Base-by-base conservation (phyloP, 352 stramenopile genomes). In the Phytophthora cactorum region DNA sequence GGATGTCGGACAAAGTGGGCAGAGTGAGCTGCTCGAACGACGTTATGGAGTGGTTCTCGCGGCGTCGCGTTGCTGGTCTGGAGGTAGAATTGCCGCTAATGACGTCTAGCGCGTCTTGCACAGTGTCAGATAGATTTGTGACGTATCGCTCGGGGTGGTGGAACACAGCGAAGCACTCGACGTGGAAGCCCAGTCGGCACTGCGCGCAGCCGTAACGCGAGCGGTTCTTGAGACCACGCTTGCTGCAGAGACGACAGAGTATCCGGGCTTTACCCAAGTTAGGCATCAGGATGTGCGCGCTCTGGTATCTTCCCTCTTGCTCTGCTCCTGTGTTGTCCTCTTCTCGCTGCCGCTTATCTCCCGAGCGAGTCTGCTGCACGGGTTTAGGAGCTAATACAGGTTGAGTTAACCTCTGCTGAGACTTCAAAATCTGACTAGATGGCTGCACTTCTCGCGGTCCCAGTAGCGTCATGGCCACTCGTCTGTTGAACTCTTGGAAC, bases 171-270 rank as follows among this genome's bases (percentile, higher is more conserved):
- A 66, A 59, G 28, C 59, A 59, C 49, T 52, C 59, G 28, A 66
- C 59, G 59, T 66, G 59, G 58, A 59, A 66, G 17, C 59, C 49
- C 49, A 66, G 32, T 1, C 59, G 47, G 29, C 59, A 66, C 50
- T 66, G 59, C 28, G 53, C 28, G 27, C 59, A 59, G 47, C 49
- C 49, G 49, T 53, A 59, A 14, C 59, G 59, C 9, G 59, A 52
- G 9, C 59, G 59, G 29, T 28, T 52, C 49, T 66, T 66, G n/a
- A 58, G 49, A 12, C 59, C 49, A n/a, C 59, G 49, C 9, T 66
- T 66, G 36, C 49, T 66, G 25, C 59, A 66, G 7, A 66, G 25
- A 4, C 59, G 59, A 28, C 59, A 66, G 38, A 52, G 47, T n/a
- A 65, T 52, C 14, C 17, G 38, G 15, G 46, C 34, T 34, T 28